Base-by-base conservation (phyloP, 176 grass and related monocot genomes). In the Oryza brachyantha region DNA sequence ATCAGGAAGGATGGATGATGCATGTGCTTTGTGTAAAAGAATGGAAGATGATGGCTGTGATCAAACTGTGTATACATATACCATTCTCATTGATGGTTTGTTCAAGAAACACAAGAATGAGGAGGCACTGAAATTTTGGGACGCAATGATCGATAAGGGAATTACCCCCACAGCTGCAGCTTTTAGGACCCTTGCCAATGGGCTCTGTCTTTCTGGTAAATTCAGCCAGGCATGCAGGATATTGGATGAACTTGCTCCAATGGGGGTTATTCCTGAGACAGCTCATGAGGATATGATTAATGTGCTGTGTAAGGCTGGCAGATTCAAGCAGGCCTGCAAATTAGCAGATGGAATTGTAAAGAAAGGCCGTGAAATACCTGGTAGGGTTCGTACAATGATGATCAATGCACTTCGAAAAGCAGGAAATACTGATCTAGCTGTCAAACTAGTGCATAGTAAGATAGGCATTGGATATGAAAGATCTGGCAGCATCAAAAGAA, bases 221-320 rank as follows among this genome's bases (percentile, higher is more conserved):
- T 98, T 93, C 59, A 89, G 82, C n/a, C 79, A 87, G 41, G 96
- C 96, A 16, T 98, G 92, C 75, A 93, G 68, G 40, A 92, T 98
- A 63, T 29, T 98, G 54, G 96, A 98, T 85, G 92, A 93, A 85
- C 21, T 98, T 61, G 96, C 96, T 59, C 92, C 90, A 5, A 87
- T 91, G 92, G 92, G 92, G 6, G 76, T 98, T 71, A 84, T 98
- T 42, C 91, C 90, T 52, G 89, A 94, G 83, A 98, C 79, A 1
- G 89, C 90, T 5, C 81, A 94, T 58, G 96, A 98, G 41, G 92
- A 98, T 70, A 98, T 98, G 96, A 92, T 98, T 43, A 93, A 94
- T 63, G 85, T 88, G 8, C 64, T 94, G 52, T 94, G 96, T 43
- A 98, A 90, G 75, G 88, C 89, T 31, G 83, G 87, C 19, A 88